Evolutionary conservation across 2,329 filamentous ascomycete genomes (phyloP).

Genomic region (Fusarium verrucosum): DNA sequence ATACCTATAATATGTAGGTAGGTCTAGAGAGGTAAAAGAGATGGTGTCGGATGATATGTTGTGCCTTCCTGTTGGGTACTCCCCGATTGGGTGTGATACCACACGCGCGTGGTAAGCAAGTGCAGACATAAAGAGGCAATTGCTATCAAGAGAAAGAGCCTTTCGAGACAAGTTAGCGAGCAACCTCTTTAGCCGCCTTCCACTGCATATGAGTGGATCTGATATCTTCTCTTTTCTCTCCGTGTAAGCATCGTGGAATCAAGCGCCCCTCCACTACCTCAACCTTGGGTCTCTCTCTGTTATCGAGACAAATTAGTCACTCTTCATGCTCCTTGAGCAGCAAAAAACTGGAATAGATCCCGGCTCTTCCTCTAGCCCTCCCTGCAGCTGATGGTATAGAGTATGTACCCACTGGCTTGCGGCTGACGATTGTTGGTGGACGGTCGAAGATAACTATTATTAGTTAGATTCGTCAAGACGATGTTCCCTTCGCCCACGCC

Average conservation of each 20-base stretch:
- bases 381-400: conserved; percentile 2
- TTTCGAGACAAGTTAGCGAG: conserved; percentile 7
- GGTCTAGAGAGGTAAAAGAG: neutral
- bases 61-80: neutral
- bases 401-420: neutral
- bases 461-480: neutral
- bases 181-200: conserved; percentile 19
- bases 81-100: conserved; percentile 15
- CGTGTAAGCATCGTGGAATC: conserved; percentile 9
- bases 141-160: neutral
- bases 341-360: conserved; percentile 14
- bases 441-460: neutral
- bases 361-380: conserved; percentile 5
- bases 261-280: conserved; percentile 2
- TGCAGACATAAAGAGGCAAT: neutral
- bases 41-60: neutral
- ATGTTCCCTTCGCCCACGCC: neutral
- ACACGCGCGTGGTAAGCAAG: neutral
- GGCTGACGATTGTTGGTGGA: conserved; percentile 9
- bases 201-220: neutral
- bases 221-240: conserved; percentile 13
- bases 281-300: neutral
- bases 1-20: no score
- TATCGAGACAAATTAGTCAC: conserved; percentile 3
- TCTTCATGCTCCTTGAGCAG: conserved; percentile 2